Evolutionary conservation across 2,329 filamentous ascomycete species (phyloP).

Genomic region (Ceratocystis smalleyi): DNA sequence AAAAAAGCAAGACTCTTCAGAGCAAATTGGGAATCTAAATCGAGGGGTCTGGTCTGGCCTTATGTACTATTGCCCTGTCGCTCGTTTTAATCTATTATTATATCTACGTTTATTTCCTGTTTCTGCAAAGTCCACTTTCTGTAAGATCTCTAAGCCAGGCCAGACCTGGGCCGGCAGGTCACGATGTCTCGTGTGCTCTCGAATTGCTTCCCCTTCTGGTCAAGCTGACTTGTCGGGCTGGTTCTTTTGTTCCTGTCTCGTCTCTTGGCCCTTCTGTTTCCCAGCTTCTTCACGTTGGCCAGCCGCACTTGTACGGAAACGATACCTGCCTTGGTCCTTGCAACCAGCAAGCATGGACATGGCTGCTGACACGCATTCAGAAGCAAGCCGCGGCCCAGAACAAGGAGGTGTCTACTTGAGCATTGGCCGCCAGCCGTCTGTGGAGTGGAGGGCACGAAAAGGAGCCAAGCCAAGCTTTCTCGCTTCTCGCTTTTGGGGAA

Average conservation of each 20-base stretch:
- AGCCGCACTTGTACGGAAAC: background rate
- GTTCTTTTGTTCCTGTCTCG: background rate
- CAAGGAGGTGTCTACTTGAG: background rate
- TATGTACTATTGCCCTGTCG: background rate
- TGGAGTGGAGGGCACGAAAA: background rate
- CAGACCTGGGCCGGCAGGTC: conserved; percentile 1
- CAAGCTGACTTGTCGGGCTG: background rate
- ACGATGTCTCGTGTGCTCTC: background rate
- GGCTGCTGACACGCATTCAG: background rate
- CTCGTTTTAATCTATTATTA: background rate
- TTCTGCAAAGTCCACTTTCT: background rate
- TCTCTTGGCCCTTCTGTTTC: background rate
- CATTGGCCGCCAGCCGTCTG: background rate
- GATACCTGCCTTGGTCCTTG: background rate
- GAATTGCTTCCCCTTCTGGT: background rate
- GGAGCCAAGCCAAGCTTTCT: background rate
- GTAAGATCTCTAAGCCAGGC: background rate
- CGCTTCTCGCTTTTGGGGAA: background rate
- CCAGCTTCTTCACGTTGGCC: background rate
- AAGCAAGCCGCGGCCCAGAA: background rate
- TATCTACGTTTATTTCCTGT: background rate
- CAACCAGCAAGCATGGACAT: background rate
- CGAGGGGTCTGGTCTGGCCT: background rate
- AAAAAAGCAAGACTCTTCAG: conserved; percentile 3
- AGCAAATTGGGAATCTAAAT: background rate